Conservation (phyloP, 2,329 filamentous ascomycete genomes). For the Colletotrichum noveboracense region DNA sequence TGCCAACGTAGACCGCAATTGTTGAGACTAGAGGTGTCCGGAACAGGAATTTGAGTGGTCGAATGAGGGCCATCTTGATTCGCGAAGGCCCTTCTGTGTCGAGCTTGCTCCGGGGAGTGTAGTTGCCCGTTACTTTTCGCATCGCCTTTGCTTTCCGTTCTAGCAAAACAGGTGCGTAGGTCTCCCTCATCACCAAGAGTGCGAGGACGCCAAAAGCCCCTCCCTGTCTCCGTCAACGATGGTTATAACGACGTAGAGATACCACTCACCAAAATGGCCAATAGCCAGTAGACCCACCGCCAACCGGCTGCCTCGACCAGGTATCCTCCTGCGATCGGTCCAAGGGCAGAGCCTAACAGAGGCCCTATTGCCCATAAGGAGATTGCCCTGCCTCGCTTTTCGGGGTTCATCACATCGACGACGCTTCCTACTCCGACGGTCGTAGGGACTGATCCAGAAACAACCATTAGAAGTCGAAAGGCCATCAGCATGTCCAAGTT, state of each 20-base stretch:
- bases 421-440: constrained; percentile 56
- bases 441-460: constrained; percentile 46
- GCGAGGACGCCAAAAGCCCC: constrained; percentile 39
- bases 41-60: constrained; percentile 57
- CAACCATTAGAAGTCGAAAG: constrained; percentile 51
- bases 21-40: constrained; percentile 55
- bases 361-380: constrained; percentile 54
- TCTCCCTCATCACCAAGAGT: constrained; percentile 46
- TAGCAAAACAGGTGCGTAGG: constrained; percentile 45
- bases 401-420: constrained; percentile 52
- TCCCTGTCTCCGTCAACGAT: constrained; percentile 15
- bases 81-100: constrained; percentile 32
- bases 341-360: constrained; percentile 52
- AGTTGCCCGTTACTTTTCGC: constrained; percentile 46
- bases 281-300: constrained; percentile 57
- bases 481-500: constrained; percentile 48
- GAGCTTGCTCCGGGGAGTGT: constrained; percentile 44
- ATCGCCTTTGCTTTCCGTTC: constrained; percentile 43
- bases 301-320: constrained; percentile 41
- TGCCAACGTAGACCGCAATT: constrained; percentile 58
- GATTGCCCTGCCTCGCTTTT: constrained; percentile 54
- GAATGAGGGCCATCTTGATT: constrained; percentile 48
- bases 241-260: neutral
- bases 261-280: constrained; percentile 47
- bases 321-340: constrained; percentile 49